These are phyloP conservation scores for Cyclostephanos tholiformis DNA, from an alignment of 108 stramenopile genomes.

Conservation along the genomic window DNA sequence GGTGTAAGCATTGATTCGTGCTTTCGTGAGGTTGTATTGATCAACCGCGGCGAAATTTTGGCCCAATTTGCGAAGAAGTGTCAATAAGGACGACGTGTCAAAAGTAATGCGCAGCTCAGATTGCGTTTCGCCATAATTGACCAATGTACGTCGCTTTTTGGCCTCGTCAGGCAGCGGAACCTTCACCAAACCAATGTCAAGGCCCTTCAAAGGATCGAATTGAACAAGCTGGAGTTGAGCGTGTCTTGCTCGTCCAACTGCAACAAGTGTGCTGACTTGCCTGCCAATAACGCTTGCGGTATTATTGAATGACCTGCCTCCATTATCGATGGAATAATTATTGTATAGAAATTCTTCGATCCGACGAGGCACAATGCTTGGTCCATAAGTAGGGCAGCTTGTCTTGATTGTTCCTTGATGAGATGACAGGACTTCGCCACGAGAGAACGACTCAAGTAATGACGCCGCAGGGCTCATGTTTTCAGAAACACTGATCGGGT, in stretches of 20 bases:
- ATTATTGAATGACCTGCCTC: neutral
- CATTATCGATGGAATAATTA: neutral
- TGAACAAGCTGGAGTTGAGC: conserved; percentile 37
- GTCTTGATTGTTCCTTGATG: conserved; percentile 17
- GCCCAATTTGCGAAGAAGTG: conserved; percentile 23
- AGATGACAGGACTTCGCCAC: conserved; percentile 1
- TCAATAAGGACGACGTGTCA: conserved; percentile 25
- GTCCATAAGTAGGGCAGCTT: conserved; percentile 42
- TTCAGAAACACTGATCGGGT: conserved; percentile 22
- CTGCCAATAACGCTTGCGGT: neutral
- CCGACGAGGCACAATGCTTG: conserved; percentile 36
- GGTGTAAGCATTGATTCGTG: conserved; percentile 22
- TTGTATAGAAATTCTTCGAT: conserved; percentile 4
- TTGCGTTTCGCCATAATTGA: conserved; percentile 17
- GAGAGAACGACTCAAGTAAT: conserved; percentile 16
- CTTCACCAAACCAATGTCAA: conserved; percentile 1
- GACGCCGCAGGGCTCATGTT: conserved; percentile 18
- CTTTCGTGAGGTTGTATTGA: conserved; percentile 24
- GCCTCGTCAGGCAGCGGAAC: conserved; percentile 31
- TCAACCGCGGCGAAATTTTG: conserved; percentile 30
- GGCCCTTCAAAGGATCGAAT: conserved; percentile 14
- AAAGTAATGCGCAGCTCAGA: conserved; percentile 25
- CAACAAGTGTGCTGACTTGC: conserved; percentile 1
- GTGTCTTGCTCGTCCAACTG: conserved; percentile 25
- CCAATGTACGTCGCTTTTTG: conserved; percentile 22